Base-by-base conservation (phyloP, 2,329 filamentous ascomycete genomes). In the Herpomyces periplanetae region DNA sequence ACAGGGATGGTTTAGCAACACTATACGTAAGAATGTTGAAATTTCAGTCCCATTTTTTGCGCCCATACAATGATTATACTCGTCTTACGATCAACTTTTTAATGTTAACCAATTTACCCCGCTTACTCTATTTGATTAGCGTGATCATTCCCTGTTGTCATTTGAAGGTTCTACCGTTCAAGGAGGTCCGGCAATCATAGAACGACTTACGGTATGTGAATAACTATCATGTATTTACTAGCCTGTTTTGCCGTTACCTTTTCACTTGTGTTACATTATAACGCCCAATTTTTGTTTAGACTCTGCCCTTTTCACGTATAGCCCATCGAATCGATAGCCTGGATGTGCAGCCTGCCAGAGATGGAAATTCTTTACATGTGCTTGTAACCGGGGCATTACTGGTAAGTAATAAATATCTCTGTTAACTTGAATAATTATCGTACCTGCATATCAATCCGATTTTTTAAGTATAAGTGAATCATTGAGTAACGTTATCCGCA, bases 131-230 rank as follows among this genome's bases (percentile, higher is more conserved):
- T 17, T 22, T 8, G n/a, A 13, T 33, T 30, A 87, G 69, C 57
- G 64, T 33, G 51, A 62, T 3, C 40, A 60, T 24, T 91, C 80
- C 18, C 85, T 87, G 64, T 50, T 91, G 41, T 88, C 75, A 19
- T 91, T 88, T 34, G 69, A 91, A 51, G 58, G 50, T 17, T 31
- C 45, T 17, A 56, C 61, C 7, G 40, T 53, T 24, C 46, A 56
- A 32, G 73, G 75, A 26, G 42, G 44, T 13, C 34, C 30, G 10
- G 36, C 36, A 13, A 88, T 96, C 31, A 43, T 61, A 21, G 57
- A 68, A 39, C 88, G 88, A 51, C 53, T 91, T 25, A 37, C 40
- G 24, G 75, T 91, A 47, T 31, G 55, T 39, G 17, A 10, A 11
- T 16, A 15, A 13, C 8, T 8, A 10, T 5, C 10, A 13, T 13